These are phyloP conservation scores for Krasilnikovozyma curviuscula DNA, from an alignment of 768 basidiomycete genomes.

Conservation along the genomic window DNA sequence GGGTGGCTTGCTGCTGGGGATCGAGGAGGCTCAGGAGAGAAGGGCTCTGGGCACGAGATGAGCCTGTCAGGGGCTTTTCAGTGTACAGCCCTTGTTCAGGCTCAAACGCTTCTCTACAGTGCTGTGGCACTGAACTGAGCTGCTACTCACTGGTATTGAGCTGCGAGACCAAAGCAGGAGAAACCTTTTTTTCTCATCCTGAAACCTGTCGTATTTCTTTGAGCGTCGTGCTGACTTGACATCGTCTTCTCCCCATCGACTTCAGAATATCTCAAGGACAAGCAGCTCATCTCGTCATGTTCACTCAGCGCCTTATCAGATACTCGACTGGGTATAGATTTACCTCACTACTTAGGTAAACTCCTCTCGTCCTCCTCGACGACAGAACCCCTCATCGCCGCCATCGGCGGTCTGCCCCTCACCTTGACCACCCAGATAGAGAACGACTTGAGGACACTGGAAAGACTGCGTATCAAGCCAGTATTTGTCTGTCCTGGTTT, in stretches of 20 bases:
- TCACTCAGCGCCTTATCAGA: conserved; percentile 65
- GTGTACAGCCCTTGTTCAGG: neutral
- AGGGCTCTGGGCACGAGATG: no score
- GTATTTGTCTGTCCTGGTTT: conserved; percentile 96
- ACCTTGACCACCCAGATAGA: conserved; percentile 60
- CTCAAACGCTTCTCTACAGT: neutral
- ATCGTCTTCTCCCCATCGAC: neutral
- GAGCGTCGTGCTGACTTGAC: neutral
- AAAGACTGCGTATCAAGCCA: conserved; percentile 83
- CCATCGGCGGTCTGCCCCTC: conserved; percentile 84
- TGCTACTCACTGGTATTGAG: neutral
- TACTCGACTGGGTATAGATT: conserved; percentile 91
- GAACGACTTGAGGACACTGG: conserved; percentile 70
- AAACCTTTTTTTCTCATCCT: no score
- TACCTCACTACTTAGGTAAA: conserved; percentile 64
- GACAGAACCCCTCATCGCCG: conserved; percentile 77
- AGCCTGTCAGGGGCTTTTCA: no score
- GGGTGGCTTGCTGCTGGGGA: no score
- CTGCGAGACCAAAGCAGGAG: no score
- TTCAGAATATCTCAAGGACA: conserved; percentile 63
- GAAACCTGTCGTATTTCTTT: no score
- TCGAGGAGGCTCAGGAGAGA: no score
- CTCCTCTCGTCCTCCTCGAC: conserved; percentile 45
- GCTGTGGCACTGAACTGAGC: neutral
- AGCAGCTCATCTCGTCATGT: conserved; percentile 67